Evolutionary conservation across 306 rosid species (phyloP).

Genomic region (Corylus avellana): DNA sequence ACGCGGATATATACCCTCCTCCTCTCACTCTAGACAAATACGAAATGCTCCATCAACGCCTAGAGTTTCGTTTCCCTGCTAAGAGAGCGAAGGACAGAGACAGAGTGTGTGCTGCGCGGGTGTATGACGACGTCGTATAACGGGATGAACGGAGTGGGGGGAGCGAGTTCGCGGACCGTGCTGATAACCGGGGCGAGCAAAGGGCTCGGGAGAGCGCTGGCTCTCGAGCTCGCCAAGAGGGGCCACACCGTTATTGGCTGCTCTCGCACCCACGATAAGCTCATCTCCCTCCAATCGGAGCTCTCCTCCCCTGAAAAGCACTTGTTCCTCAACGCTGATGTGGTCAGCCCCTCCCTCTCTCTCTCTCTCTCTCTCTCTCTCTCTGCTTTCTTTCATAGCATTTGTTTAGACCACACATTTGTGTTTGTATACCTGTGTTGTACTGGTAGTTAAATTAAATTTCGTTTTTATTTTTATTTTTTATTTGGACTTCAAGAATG

Average conservation of each 20-base stretch:
- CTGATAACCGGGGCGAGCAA: conserved; percentile 78
- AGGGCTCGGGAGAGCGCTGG: conserved; percentile 78
- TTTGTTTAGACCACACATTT: background rate
- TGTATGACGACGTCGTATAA: conserved; percentile 6
- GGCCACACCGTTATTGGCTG: conserved; percentile 82
- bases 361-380: background rate
- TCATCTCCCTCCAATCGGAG: conserved; percentile 52
- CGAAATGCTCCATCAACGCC: background rate
- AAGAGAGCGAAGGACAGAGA: background rate
- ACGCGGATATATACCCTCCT: background rate
- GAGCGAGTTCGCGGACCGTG: conserved; percentile 37
- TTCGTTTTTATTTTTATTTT: background rate
- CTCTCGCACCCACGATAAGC: conserved; percentile 72
- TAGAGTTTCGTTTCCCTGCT: background rate
- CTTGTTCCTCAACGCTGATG: conserved; percentile 59
- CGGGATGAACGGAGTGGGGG: conserved; percentile 10
- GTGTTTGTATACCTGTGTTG: background rate
- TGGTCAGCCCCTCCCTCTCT: conserved; percentile 34
- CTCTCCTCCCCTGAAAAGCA: conserved; percentile 49
- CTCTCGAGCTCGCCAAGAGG: conserved; percentile 64
- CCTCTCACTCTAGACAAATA: no score
- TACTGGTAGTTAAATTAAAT: background rate
- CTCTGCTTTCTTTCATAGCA: background rate
- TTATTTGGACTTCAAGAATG: background rate
- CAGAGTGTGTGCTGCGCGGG: background rate